These are phyloP conservation scores for Penicillium fimorum DNA, from an alignment of 495 filamentous ascomycete species.

Conservation along the genomic window DNA sequence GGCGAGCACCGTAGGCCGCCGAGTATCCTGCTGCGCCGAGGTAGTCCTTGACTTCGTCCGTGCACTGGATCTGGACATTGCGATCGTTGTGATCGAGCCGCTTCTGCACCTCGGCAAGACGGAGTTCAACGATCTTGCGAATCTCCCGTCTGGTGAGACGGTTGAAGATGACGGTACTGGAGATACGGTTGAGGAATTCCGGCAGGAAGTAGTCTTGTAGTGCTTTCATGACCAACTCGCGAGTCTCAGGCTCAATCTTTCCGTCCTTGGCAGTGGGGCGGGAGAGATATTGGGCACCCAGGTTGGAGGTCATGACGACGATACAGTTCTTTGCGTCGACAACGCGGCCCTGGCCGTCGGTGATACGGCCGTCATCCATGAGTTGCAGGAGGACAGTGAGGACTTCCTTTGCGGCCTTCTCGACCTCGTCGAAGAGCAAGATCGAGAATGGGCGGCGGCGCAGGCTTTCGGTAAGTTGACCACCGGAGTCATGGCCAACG, in stretches of 20 bases:
- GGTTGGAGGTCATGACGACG: slow-evolving; percentile 97
- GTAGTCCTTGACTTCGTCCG: slow-evolving; percentile 83
- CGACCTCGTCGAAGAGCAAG: slow-evolving; percentile 94
- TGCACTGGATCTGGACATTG: slow-evolving; percentile 73
- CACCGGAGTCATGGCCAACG: slow-evolving; percentile 93
- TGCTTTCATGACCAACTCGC: slow-evolving; percentile 82
- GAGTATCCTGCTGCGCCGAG: slow-evolving; percentile 86
- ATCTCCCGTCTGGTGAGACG: slow-evolving; percentile 86
- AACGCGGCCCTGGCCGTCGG: slow-evolving; percentile 91
- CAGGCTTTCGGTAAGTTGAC: slow-evolving; percentile 90
- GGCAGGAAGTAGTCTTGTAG: slow-evolving; percentile 94
- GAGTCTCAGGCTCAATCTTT: slow-evolving; percentile 80
- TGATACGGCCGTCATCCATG: slow-evolving; percentile 98
- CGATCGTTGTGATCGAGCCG: slow-evolving; percentile 76
- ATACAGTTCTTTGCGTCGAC: slow-evolving; percentile 97
- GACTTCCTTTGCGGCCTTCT: slow-evolving; percentile 98
- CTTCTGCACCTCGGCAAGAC: slow-evolving; percentile 85
- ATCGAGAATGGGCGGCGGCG: slow-evolving; percentile 96
- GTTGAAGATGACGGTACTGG: slow-evolving; percentile 95
- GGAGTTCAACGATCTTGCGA: slow-evolving; percentile 90
- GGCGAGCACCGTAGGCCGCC: slow-evolving; percentile 89
- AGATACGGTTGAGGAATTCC: slow-evolving; percentile 97
- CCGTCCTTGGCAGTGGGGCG: slow-evolving; percentile 74
- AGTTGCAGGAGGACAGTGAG: slow-evolving; percentile 94
- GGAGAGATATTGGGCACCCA: slow-evolving; percentile 91